Conservation (phyloP, 23 red algal species). For the Gracilaria gracilis region DNA sequence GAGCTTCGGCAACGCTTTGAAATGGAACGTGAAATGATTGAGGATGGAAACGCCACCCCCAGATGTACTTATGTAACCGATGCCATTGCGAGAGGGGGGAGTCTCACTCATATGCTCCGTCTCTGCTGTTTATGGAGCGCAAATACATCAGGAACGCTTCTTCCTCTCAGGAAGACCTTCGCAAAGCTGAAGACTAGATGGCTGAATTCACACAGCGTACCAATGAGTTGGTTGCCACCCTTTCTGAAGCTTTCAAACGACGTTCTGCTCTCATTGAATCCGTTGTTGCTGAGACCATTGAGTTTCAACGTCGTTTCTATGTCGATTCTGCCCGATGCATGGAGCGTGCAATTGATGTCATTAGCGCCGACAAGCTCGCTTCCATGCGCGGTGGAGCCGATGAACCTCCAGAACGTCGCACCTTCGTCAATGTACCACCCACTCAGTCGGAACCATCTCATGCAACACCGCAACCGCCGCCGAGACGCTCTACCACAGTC, state of each 20-base stretch:
- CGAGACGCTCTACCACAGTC: background rate
- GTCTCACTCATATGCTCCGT: constrained; percentile 53
- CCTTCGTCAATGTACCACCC: background rate
- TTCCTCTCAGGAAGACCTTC: constrained; percentile 33
- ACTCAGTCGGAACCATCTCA: background rate
- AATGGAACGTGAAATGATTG: constrained; percentile 73
- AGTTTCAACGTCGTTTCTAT: constrained; percentile 81
- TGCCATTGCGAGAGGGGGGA: constrained; percentile 45
- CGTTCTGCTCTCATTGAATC: constrained; percentile 55
- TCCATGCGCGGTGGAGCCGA: constrained; percentile 47
- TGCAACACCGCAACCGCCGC: background rate
- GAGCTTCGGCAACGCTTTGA: constrained; percentile 58
- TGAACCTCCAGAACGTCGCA: constrained; percentile 23
- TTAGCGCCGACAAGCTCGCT: constrained; percentile 50
- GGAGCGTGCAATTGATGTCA: constrained; percentile 71
- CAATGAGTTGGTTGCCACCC: constrained; percentile 37
- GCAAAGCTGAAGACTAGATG: constrained; percentile 67
- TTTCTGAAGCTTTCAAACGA: constrained; percentile 53
- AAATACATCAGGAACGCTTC: constrained; percentile 38
- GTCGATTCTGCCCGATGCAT: constrained; percentile 75
- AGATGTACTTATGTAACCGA: constrained; percentile 43
- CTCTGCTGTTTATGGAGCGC: constrained; percentile 63
- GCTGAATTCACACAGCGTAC: constrained; percentile 63
- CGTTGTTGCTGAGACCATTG: constrained; percentile 71
- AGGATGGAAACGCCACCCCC: constrained; percentile 42